Percentiles rank a stretch among this genome's conserved stretches.
These are phyloP conservation scores for Trichophyton benhamiae DNA, from an alignment of 2,329 filamentous ascomycete species.

Conservation along the genomic window DNA sequence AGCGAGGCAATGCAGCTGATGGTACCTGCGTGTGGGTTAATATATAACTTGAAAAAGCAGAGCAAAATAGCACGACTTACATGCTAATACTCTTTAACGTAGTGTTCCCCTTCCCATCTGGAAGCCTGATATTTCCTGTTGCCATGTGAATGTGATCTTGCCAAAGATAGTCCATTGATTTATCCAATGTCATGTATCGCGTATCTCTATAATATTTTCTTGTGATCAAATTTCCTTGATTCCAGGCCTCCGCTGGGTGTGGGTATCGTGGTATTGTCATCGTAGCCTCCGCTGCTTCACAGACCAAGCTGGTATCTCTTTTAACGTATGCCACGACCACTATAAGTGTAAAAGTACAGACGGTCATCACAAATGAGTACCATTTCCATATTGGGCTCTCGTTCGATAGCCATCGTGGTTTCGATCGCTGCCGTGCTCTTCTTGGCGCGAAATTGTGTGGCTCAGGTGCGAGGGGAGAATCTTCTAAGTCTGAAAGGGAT, in stretches of 20 bases:
- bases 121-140: too few species aligned
- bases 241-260: conserved; percentile 5
- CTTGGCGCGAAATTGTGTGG: not conserved
- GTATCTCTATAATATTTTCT: not conserved
- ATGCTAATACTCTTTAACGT: not conserved
- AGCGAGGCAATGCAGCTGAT: not conserved
- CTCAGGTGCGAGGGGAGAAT: not conserved
- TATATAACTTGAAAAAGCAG: not conserved
- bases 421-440: not conserved
- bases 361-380: not conserved
- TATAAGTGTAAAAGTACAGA: not conserved
- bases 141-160: too few species aligned
- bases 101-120: not conserved
- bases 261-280: not conserved
- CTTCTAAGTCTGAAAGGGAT: not conserved
- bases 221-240: not conserved
- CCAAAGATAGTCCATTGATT: too few species aligned
- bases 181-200: not conserved
- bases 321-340: not conserved
- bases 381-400: not conserved
- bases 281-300: not conserved
- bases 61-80: not conserved
- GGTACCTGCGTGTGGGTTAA: not conserved
- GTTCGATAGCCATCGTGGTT: not conserved
- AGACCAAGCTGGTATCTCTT: not conserved